These are phyloP conservation scores for Geotrichum restrictum DNA, from an alignment of 1,139 yeast genomes.

Conservation along the genomic window DNA sequence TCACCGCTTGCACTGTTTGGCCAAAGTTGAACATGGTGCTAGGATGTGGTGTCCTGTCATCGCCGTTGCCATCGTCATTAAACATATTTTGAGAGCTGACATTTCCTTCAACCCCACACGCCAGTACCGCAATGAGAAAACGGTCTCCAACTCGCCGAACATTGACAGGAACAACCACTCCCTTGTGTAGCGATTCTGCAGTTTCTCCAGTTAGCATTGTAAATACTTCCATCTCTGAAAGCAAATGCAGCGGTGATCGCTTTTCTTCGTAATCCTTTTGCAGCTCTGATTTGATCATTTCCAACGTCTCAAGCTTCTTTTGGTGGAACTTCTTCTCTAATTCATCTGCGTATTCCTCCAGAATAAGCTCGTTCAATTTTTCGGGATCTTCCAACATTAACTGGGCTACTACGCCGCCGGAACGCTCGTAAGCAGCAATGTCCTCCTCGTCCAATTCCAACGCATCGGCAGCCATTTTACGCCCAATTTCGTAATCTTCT, in stretches of 20 bases:
- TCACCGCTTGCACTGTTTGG: constrained; percentile 82
- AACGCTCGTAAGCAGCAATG: constrained; percentile 67
- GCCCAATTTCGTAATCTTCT: constrained; percentile 91
- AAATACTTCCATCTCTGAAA: constrained; percentile 72
- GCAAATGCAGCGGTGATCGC: constrained; percentile 64
- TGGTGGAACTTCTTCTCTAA: constrained; percentile 71
- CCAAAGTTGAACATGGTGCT: constrained; percentile 54
- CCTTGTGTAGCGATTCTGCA: constrained; percentile 59
- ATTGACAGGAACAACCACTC: constrained; percentile 74
- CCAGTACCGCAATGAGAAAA: constrained; percentile 57
- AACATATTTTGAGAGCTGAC: constrained; percentile 62
- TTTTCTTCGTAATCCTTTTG: constrained; percentile 83
- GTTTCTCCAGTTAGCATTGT: constrained; percentile 89
- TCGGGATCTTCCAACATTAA: constrained; percentile 79
- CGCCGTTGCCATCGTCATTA: constrained; percentile 45
- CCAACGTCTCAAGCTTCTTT: constrained; percentile 76
- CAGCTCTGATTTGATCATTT: constrained; percentile 83
- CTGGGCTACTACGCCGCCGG: constrained; percentile 81
- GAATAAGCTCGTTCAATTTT: constrained; percentile 78
- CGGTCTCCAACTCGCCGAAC: constrained; percentile 51
- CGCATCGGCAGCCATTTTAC: constrained; percentile 97
- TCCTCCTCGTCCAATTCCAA: constrained; percentile 94
- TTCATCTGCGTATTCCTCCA: constrained; percentile 93
- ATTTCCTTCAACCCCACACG: constrained; percentile 72
- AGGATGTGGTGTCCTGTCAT: constrained; percentile 38